Evolutionary conservation across 108 stramenopile genomes (phyloP), one percentile per base, ranked within the genome.

Genomic region (Cyclotella distinguenda): DNA sequence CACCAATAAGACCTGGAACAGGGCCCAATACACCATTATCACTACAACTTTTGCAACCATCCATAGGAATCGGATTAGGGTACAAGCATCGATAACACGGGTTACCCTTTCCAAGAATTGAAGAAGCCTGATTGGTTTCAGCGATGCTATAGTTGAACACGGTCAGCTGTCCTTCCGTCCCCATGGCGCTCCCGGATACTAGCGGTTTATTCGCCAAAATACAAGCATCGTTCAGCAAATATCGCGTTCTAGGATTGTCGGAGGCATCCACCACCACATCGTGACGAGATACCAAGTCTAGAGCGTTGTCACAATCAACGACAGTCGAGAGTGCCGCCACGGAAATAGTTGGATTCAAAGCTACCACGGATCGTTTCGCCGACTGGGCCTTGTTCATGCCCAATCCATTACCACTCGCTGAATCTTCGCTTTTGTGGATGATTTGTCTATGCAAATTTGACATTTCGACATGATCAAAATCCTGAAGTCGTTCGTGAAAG

Each of bases 401-500:
- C 42, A 79, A 77, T 58, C 58, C 42, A 27, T 35, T 26, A 10
- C 19, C 25, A 11, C 49, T 60, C 47, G 65, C 31, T 35, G 84
- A 31, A 59, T 69, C 46, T 12, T 42, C 18, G 32, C 81, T 77
- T 38, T 70, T 84, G 74, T 99, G 97, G 32, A 96, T 90, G 38
- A 97, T 73, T 71, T 98, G 97, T 50, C 99, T 85, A 70, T 99
- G 99, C 42, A 99, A 73, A 81, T 99, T 99, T 47, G 88, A 86
- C 53, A 78, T 74, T 31, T 98, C 99, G 15, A 99, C 96, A 25
- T 46, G 45, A 74, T 99, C 99, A 67, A 90, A 91, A 64, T 99
- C 99, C n/a, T n/a, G n/a, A n/a, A n/a, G n/a, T n/a, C n/a, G n/a
- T n/a, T n/a, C n/a, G n/a, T n/a, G n/a, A n/a, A n/a, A n/a, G n/a